Base-by-base conservation (phyloP, 2,329 filamentous ascomycete species). In the Byssothecium circinans region DNA sequence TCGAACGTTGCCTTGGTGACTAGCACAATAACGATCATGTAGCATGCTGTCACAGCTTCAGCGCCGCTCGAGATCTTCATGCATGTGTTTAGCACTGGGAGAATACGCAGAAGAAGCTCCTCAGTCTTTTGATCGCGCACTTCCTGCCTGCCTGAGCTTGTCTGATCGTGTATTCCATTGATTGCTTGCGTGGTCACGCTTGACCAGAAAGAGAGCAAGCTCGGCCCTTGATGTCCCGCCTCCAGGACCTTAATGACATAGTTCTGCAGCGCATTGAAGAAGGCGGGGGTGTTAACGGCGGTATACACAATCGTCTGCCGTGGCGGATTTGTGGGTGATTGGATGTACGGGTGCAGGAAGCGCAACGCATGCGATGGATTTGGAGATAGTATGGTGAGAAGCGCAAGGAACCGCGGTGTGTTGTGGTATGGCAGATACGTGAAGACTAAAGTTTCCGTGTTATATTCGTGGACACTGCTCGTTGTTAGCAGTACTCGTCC, bases 351-450 rank as follows among this genome's bases (percentile, higher is more conserved):
- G 50, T 85, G 81, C 47, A 99, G 80, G 68, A 96, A 96, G 57
- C 85, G 86, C 69, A 94, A 91, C 30, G 88, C 83, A 33, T 81
- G 75, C 1, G 91, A 86, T 8, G 96, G 77, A 15, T 78, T 82
- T n/a, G 78, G 68, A 0, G 94, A 91, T 11, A 99, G 76, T 48
- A 99, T 95, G 1, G 90, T 91, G 20, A 99, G 78, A 7, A 97
- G 78, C 1, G 89, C 91, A 38, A 87, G 79, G 69, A 99, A 99
- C 12, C 89, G 83, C 5, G 88, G 88, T 25, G 89, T 87, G 7
- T 86, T 85, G 69, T 99, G 91, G 71, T 96, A 97, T 1, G 94
- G 94, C 4, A 99, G 79, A 69, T 97, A 97, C 2, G 91, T 89
- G 57, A 91, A 81, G 35, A 97, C 77, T 12, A 96, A 75, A 27